phyloP scores from a whole-genome alignment of 2,329 filamentous ascomycete species.

The Didymella lethalis region DNA sequence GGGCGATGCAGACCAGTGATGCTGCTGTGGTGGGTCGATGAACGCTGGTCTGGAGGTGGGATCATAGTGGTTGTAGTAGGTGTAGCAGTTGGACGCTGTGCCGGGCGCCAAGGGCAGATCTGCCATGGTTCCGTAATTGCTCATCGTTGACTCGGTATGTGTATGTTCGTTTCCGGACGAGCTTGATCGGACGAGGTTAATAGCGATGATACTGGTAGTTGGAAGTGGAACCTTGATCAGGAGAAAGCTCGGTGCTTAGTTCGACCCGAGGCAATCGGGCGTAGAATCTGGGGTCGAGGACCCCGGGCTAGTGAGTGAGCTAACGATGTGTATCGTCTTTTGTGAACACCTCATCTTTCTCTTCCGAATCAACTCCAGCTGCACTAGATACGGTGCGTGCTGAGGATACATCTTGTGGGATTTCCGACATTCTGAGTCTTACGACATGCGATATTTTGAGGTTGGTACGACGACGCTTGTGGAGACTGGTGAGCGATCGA shows the following conservation, averaged over 20 bases:
- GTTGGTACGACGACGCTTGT: too few relatives aligned
- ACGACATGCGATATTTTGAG: too few relatives aligned
- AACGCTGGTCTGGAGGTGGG: not conserved
- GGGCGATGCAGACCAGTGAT: not conserved
- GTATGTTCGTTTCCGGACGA: not conserved
- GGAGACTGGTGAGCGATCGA: too few relatives aligned
- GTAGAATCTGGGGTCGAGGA: not conserved
- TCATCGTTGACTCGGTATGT: not conserved
- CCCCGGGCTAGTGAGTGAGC: not conserved
- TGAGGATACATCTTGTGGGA: too few relatives aligned
- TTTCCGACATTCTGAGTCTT: too few relatives aligned
- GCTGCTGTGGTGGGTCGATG: not conserved
- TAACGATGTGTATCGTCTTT: not conserved
- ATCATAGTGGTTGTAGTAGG: constrained; percentile 3
- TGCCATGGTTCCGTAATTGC: not conserved
- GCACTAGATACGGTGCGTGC: too few relatives aligned
- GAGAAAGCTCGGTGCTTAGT: not conserved
- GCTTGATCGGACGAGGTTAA: too few relatives aligned
- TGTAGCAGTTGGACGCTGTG: not conserved
- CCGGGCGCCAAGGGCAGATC: not conserved
- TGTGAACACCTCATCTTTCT: not conserved
- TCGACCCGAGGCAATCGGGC: too few relatives aligned
- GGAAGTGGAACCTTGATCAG: not conserved
- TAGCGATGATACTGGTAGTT: not conserved
- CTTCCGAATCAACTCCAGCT: too few relatives aligned